Conservation (phyloP, 1,139 yeast genomes). For the Suhomyces chickasaworum region DNA sequence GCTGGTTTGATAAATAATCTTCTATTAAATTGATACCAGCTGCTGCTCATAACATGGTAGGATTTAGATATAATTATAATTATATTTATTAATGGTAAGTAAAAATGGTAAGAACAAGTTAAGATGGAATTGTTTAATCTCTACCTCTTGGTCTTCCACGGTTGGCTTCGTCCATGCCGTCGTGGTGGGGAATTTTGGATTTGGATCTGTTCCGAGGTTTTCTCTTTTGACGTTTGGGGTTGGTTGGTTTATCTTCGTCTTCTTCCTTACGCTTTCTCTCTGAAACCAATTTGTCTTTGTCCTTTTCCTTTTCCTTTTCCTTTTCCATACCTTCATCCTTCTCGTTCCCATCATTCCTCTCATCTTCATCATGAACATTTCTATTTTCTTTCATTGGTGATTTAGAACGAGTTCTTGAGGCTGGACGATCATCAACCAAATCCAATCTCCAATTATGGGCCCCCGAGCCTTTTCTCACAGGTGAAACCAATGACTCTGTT, state of each 20-base stretch:
- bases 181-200: neutral
- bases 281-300: conserved; percentile 18
- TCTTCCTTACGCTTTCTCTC: conserved; percentile 15
- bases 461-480: conserved; percentile 13
- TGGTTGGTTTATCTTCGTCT: conserved; percentile 8
- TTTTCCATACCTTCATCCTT: no score
- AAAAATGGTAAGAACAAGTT: no score
- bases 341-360: no score
- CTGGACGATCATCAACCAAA: conserved; percentile 31
- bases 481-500: conserved; percentile 1
- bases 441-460: conserved; percentile 13
- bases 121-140: neutral
- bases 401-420: conserved; percentile 44
- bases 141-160: conserved; percentile 9
- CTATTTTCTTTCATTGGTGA: conserved; percentile 39
- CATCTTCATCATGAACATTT: no score
- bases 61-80: neutral
- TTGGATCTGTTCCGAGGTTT: conserved; percentile 3
- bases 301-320: no score
- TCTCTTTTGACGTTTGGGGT: conserved; percentile 13
- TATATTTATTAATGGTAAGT: no score
- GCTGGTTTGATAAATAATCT: no score
- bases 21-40: neutral
- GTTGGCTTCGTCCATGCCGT: neutral
- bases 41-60: neutral